Evolutionary conservation across 202 grass and related monocot species (phyloP).

Genomic region (Carex arenaria): DNA sequence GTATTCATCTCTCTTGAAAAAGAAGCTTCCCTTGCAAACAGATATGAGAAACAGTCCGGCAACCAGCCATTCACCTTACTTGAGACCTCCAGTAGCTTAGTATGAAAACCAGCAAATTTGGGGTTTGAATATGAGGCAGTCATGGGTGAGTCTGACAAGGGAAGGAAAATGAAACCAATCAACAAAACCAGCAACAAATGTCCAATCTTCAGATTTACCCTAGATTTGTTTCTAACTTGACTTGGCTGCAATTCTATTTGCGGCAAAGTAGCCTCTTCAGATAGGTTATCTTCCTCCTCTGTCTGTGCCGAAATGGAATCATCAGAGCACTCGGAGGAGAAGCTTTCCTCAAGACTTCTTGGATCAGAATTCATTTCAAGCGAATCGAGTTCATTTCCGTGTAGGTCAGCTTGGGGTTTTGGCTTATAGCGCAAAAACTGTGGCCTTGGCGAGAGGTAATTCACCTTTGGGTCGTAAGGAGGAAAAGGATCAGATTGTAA

Average conservation of each 20-base stretch:
- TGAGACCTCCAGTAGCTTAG: constrained; percentile 17
- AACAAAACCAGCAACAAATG: constrained; percentile 38
- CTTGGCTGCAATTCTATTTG: background rate
- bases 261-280: constrained; percentile 11
- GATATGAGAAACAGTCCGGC: constrained; percentile 37
- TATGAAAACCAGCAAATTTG: constrained; percentile 38
- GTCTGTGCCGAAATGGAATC: constrained; percentile 24
- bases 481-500: constrained; percentile 22
- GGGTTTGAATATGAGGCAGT: constrained; percentile 36
- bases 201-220: constrained; percentile 31
- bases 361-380: background rate
- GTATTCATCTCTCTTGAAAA: constrained; percentile 33
- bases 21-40: constrained; percentile 11
- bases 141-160: constrained; percentile 30
- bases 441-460: constrained; percentile 87
- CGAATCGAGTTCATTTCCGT: constrained; percentile 4
- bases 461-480: constrained; percentile 80
- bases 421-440: constrained; percentile 75
- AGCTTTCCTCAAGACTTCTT: constrained; percentile 46
- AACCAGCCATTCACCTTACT: constrained; percentile 50
- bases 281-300: constrained; percentile 25
- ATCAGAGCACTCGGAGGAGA: constrained; percentile 54
- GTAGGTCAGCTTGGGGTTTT: constrained; percentile 48
- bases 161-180: constrained; percentile 31
- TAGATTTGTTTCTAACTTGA: background rate